phyloP scores from a whole-genome alignment of 2,329 filamentous ascomycete species.

The Colletotrichum chrysophilum region DNA sequence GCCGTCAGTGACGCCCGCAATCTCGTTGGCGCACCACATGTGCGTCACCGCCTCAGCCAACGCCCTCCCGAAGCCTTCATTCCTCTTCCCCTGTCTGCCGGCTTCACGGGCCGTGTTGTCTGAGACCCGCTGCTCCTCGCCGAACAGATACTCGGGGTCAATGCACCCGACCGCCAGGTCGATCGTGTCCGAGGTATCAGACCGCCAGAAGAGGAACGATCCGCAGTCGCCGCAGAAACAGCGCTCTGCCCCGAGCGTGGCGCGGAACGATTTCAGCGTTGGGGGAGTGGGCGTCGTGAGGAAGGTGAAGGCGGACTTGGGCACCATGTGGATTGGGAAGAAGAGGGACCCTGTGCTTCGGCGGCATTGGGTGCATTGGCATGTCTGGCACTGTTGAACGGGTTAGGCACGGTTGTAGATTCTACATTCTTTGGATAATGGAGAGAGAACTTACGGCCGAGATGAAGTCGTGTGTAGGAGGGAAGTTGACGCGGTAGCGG shows the following conservation, averaged over 20 bases:
- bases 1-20: conserved; percentile 52
- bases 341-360: conserved; percentile 53
- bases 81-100: not conserved
- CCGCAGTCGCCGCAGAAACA: conserved; percentile 55
- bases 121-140: conserved; percentile 11
- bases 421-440: not conserved
- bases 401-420: not conserved
- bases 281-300: conserved; percentile 18
- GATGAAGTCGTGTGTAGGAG: conserved; percentile 47
- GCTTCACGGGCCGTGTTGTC: not conserved
- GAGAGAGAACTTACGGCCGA: conserved; percentile 29
- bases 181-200: conserved; percentile 31
- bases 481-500: conserved; percentile 53
- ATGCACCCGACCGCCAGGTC: conserved; percentile 47
- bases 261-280: conserved; percentile 42
- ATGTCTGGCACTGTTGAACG: conserved; percentile 35
- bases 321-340: conserved; percentile 43
- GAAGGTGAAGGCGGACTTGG: conserved; percentile 38
- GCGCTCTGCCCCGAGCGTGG: conserved; percentile 43
- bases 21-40: conserved; percentile 47
- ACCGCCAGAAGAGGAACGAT: conserved; percentile 51
- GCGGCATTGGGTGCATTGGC: conserved; percentile 61
- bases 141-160: conserved; percentile 45
- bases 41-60: conserved; percentile 44
- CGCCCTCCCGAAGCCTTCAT: conserved; percentile 37